These are phyloP conservation scores for Aspergillus pseudonomiae DNA, from an alignment of 2,329 filamentous ascomycete species.

Conservation along the genomic window DNA sequence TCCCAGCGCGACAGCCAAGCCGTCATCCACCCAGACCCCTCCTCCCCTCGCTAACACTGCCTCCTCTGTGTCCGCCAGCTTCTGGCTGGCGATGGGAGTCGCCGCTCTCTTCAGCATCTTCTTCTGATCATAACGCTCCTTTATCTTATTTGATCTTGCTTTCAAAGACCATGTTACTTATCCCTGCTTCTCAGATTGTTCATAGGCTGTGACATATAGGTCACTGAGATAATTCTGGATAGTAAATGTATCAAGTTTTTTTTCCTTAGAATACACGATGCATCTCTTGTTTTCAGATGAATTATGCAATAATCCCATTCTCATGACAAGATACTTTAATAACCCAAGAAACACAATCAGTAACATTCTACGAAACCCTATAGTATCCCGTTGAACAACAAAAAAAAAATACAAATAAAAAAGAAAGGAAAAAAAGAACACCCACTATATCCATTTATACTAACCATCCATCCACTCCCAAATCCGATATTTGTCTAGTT, in stretches of 20 bases:
- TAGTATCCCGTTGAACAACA: too few species aligned
- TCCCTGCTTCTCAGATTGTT: neutral
- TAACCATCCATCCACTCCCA: too few species aligned
- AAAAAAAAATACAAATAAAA: too few species aligned
- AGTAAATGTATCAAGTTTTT: slow-evolving; percentile 1
- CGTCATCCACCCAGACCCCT: slow-evolving; percentile 9
- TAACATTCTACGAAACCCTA: too few species aligned
- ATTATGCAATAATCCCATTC: neutral
- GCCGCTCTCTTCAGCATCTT: slow-evolving; percentile 9
- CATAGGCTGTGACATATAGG: neutral
- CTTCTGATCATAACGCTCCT: neutral
- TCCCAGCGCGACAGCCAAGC: slow-evolving; percentile 8
- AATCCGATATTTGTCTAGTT: too few species aligned
- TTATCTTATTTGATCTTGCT: neutral
- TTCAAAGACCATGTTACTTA: neutral
- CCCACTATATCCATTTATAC: too few species aligned
- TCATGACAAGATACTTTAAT: neutral
- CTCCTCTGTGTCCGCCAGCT: neutral
- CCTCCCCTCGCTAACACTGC: slow-evolving; percentile 10
- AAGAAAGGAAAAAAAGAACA: too few species aligned
- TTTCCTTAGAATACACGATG: neutral
- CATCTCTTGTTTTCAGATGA: neutral
- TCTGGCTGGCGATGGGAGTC: slow-evolving; percentile 9
- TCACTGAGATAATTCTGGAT: neutral
- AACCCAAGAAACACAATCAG: too few species aligned